These are phyloP conservation scores for Ajuga chamaepitys DNA, from an alignment of 257 asterid species.

Conservation along the genomic window DNA sequence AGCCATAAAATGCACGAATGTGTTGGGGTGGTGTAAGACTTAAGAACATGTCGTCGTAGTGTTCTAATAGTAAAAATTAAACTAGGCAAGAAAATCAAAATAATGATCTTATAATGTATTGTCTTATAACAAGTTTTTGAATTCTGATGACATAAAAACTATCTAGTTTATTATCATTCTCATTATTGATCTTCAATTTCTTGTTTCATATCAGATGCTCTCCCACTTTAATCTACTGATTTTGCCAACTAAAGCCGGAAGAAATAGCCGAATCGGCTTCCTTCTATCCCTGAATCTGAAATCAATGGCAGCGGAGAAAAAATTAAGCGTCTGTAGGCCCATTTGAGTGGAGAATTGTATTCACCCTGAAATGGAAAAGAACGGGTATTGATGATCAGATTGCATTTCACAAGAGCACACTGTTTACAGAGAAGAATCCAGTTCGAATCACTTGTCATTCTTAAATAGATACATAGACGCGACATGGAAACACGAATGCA, in stretches of 20 bases:
- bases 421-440: background rate
- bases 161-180: no score
- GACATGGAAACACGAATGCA: background rate
- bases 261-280: background rate
- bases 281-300: background rate
- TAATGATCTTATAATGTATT: no score
- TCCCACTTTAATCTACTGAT: no score
- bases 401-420: background rate
- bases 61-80: no score
- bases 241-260: no score
- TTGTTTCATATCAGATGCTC: no score
- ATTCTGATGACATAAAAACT: no score
- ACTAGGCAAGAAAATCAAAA: no score
- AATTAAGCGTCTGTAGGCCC: background rate
- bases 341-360: conserved; percentile 1
- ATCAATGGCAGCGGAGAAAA: background rate
- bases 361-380: background rate
- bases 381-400: background rate
- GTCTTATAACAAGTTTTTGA: no score
- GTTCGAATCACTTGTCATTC: background rate
- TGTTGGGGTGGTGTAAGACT: no score
- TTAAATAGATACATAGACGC: background rate
- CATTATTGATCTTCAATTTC: no score
- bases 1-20: background rate
- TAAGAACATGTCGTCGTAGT: no score